Conservation (phyloP, 2,329 filamentous ascomycete species). For the Cercospora sesami region DNA sequence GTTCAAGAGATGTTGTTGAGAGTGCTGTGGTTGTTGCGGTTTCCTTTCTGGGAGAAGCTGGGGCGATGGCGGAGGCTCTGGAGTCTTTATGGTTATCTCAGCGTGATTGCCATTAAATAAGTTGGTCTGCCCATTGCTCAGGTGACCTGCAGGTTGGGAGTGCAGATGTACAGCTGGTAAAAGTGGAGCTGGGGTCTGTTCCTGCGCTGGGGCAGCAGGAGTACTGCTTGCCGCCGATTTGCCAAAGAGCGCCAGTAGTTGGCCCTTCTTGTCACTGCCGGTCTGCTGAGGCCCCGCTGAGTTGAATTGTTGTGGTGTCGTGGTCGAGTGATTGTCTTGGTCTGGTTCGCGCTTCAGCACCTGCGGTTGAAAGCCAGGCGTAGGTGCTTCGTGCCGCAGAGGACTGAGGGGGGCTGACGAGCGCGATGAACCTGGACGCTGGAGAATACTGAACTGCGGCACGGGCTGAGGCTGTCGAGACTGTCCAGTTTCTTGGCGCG, state of each 20-base stretch:
- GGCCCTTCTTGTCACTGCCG: slow-evolving; percentile 31
- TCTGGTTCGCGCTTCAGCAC: slow-evolving; percentile 32
- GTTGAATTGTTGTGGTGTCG: slow-evolving; percentile 10
- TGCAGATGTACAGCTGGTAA: neutral
- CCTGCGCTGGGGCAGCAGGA: slow-evolving; percentile 1
- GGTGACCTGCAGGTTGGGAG: slow-evolving; percentile 5
- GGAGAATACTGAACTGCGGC: slow-evolving; percentile 35
- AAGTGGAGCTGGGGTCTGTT: neutral
- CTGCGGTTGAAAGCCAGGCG: slow-evolving; percentile 33
- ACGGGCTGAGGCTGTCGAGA: slow-evolving; percentile 22
- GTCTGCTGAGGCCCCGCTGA: neutral
- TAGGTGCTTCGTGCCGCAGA: slow-evolving; percentile 28
- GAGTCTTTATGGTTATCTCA: slow-evolving; percentile 19
- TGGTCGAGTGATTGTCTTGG: slow-evolving; percentile 18
- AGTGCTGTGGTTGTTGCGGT: slow-evolving; percentile 19
- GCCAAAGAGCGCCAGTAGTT: slow-evolving; percentile 35
- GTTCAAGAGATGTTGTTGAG: slow-evolving; percentile 33
- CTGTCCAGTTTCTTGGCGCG: slow-evolving; percentile 10
- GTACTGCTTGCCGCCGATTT: slow-evolving; percentile 18
- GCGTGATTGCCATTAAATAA: slow-evolving; percentile 22
- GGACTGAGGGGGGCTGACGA: slow-evolving; percentile 28
- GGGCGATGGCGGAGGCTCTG: slow-evolving; percentile 33
- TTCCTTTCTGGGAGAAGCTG: slow-evolving; percentile 29
- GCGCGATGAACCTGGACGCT: slow-evolving; percentile 32
- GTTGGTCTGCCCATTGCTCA: slow-evolving; percentile 19